phyloP scores from a whole-genome alignment of 768 basidiomycete genomes.

The Termitomyces bulborhizus region DNA sequence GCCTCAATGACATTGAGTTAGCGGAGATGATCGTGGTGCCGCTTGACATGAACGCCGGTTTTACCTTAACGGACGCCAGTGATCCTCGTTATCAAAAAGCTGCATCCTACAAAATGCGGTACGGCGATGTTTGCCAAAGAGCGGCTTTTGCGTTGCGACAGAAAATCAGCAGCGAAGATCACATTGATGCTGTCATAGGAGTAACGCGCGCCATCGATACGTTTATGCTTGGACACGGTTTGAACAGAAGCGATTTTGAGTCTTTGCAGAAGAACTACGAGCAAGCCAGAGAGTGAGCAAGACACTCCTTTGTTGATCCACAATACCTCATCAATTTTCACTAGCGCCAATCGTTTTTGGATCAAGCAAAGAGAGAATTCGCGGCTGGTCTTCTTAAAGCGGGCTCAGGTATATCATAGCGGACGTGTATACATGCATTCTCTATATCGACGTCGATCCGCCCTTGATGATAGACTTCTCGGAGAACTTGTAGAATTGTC shows the following conservation, averaged over 20 bases:
- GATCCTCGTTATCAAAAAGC: slow-evolving; percentile 74
- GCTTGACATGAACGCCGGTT: slow-evolving; percentile 67
- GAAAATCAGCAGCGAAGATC: slow-evolving; percentile 66
- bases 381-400: slow-evolving; percentile 66
- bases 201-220: slow-evolving; percentile 72
- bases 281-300: slow-evolving; percentile 53
- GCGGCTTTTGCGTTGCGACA: slow-evolving; percentile 63
- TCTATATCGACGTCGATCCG: slow-evolving; percentile 66
- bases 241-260: slow-evolving; percentile 53
- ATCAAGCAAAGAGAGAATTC: slow-evolving; percentile 70
- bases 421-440: slow-evolving; percentile 74
- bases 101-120: slow-evolving; percentile 48
- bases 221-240: slow-evolving; percentile 66
- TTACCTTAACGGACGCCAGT: slow-evolving; percentile 62
- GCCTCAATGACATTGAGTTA: slow-evolving; percentile 60
- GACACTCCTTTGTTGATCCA: background rate
- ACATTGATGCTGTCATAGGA: slow-evolving; percentile 77
- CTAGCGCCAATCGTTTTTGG: slow-evolving; percentile 62
- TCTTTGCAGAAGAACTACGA: slow-evolving; percentile 61
- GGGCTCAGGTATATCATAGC: slow-evolving; percentile 74
- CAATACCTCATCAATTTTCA: background rate
- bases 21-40: slow-evolving; percentile 63
- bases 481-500: slow-evolving; percentile 67
- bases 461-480: slow-evolving; percentile 66
- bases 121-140: slow-evolving; percentile 60